phyloP scores from a whole-genome alignment of 768 basidiomycete species.

The Galerina sulciceps region DNA sequence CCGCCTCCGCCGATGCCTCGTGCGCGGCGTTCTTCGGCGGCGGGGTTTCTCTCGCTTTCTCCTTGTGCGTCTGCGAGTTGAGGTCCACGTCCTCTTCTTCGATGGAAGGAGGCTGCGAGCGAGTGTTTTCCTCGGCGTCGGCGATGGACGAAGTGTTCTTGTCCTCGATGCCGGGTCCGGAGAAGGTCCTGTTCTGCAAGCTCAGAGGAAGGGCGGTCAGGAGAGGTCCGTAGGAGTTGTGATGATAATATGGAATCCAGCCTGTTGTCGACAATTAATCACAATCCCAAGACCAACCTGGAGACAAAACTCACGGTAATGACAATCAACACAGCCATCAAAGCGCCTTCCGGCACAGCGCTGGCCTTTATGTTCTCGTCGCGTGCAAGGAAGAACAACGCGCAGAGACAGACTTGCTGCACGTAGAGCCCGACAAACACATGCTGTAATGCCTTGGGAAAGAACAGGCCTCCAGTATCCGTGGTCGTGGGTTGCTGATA shows the following conservation, averaged over 20 bases:
- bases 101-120: neutral
- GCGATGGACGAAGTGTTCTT: neutral
- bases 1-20: slow-evolving; percentile 20
- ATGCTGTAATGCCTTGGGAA: slow-evolving; percentile 93
- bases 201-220: slow-evolving; percentile 74
- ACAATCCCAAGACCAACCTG: neutral
- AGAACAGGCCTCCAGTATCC: slow-evolving; percentile 94
- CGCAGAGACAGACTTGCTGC: slow-evolving; percentile 82
- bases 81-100: neutral
- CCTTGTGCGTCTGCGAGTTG: slow-evolving; percentile 8
- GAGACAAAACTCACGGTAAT: slow-evolving; percentile 64
- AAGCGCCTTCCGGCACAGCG: slow-evolving; percentile 73
- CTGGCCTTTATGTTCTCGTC: slow-evolving; percentile 54
- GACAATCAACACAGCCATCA: slow-evolving; percentile 86
- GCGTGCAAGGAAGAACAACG: slow-evolving; percentile 88
- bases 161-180: slow-evolving; percentile 15
- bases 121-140: neutral
- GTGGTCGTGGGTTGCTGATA: slow-evolving; percentile 67
- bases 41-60: slow-evolving; percentile 6
- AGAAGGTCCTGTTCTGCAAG: slow-evolving; percentile 72
- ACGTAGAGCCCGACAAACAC: slow-evolving; percentile 94
- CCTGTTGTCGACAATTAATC: slow-evolving; percentile 36
- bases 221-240: slow-evolving; percentile 82
- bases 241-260: slow-evolving; percentile 74
- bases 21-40: slow-evolving; percentile 12